Evolutionary conservation across 2,329 filamentous ascomycete species (phyloP).

Genomic region (Aspergillus ustus): DNA sequence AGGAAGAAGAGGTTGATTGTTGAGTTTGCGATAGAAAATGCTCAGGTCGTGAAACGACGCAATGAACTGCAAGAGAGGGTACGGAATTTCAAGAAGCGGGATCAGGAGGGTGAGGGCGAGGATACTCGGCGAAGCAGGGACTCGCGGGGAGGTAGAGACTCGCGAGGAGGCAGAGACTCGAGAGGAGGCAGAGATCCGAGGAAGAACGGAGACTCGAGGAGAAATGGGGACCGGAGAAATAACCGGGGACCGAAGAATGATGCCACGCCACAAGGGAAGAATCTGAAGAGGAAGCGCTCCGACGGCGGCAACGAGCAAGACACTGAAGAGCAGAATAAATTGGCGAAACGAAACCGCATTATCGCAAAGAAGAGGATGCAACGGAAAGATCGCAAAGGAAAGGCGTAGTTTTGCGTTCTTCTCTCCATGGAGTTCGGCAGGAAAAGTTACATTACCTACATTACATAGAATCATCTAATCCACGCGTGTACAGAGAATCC

Average conservation of each 20-base stretch:
- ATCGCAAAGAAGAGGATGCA: constrained; percentile 83
- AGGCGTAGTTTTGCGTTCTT: constrained; percentile 24
- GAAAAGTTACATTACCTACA: constrained; percentile 8
- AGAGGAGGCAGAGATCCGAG: not conserved
- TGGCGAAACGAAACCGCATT: constrained; percentile 72
- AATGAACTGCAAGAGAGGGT: constrained; percentile 40
- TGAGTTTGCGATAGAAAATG: constrained; percentile 98
- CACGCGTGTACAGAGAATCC: not conserved
- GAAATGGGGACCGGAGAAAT: not conserved
- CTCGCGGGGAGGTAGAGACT: constrained; percentile 3
- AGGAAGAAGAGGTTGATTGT: constrained; percentile 89
- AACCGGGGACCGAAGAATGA: constrained; percentile 12
- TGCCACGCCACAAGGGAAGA: constrained; percentile 25
- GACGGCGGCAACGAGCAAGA: constrained; percentile 30
- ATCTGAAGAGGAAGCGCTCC: constrained; percentile 38
- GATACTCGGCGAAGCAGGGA: constrained; percentile 30
- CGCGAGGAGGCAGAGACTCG: constrained; percentile 2
- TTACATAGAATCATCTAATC: not conserved
- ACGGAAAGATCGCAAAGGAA: constrained; percentile 65
- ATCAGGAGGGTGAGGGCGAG: constrained; percentile 22
- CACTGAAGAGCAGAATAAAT: constrained; percentile 55
- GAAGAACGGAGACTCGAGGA: not conserved
- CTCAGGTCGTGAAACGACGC: constrained; percentile 86
- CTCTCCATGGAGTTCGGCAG: not conserved
- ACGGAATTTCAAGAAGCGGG: constrained; percentile 26